Evolutionary conservation across 495 filamentous ascomycete species (phyloP), one percentile per base, ranked within the genome.

Genomic region (Bacidia gigantensis): DNA sequence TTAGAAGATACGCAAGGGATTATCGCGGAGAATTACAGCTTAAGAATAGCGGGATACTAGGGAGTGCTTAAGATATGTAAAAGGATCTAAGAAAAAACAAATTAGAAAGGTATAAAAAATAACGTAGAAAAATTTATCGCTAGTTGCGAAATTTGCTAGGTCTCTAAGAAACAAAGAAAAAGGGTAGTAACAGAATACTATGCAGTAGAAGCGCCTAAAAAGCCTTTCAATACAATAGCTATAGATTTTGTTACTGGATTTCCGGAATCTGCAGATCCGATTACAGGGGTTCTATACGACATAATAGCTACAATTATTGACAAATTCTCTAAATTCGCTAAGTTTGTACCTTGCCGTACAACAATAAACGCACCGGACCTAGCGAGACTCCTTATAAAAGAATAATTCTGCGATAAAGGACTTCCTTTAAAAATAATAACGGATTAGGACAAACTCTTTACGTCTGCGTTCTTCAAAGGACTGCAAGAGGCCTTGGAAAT

Each of bases 241-340:
- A 44, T 46, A 46, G 14, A 46, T 10, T 46, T 46, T 46, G 24
- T 46, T 46, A 46, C 25, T 21, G 25, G 25, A 9, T 46, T 46
- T n/a, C 18, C 14, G 14, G 29, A 35, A 35, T 35, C 14, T 7
- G 5, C n/a, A 14, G 24, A 46, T 46, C 21, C 21, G 25, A 9
- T 0, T 22, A 46, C n/a, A 23, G 25, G 25, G 20, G 21, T 24
- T 21, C 5, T 46, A 24, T 46, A 46, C 11, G 21, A 44, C 18
- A 18, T 44, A 44, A 44, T 44, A 44, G 14, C 14, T 18, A 18
- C 18, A 44, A 9, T 46, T 21, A 11, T 46, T 21, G 24, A 23
- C 24, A 46, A 46, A 23, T 46, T 24, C 24, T 20, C 25, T 24
- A 46, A 46, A 12, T 24, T 20, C 3, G 21, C n/a, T 21, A 24